Evolutionary conservation across 495 filamentous ascomycete species (phyloP).

Genomic region (Ascobolus immersus): DNA sequence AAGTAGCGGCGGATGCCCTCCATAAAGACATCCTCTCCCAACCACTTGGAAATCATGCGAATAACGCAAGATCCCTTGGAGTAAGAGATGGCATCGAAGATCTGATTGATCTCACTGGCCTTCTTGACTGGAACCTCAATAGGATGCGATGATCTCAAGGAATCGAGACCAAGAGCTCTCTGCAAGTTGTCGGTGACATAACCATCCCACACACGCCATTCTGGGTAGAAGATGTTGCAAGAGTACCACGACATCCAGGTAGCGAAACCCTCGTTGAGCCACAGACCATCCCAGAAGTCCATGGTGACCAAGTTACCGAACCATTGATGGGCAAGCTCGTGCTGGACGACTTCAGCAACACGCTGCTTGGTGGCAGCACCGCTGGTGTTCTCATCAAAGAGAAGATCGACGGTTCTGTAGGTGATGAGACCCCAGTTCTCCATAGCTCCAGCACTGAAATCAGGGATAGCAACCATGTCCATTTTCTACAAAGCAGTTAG

Average conservation of each 20-base stretch:
- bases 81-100: slow-evolving; percentile 96
- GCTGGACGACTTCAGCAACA: slow-evolving; percentile 82
- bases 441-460: slow-evolving; percentile 86
- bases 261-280: slow-evolving; percentile 96
- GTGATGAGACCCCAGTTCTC: slow-evolving; percentile 98
- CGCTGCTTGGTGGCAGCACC: slow-evolving; percentile 83
- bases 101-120: slow-evolving; percentile 89
- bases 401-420: slow-evolving; percentile 72
- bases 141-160: slow-evolving; percentile 78
- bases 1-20: slow-evolving; percentile 80
- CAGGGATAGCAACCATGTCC: slow-evolving; percentile 95
- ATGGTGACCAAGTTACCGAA: slow-evolving; percentile 97
- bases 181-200: slow-evolving; percentile 84
- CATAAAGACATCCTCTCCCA: slow-evolving; percentile 81
- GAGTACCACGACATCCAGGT: slow-evolving; percentile 63
- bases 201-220: slow-evolving; percentile 96
- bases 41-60: slow-evolving; percentile 88
- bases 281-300: slow-evolving; percentile 98
- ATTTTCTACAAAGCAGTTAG: no score
- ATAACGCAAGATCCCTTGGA: slow-evolving; percentile 88
- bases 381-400: slow-evolving; percentile 76
- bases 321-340: slow-evolving; percentile 97
- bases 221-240: slow-evolving; percentile 70
- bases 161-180: slow-evolving; percentile 65
- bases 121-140: slow-evolving; percentile 92